phyloP scores from a whole-genome alignment of 2,329 filamentous ascomycete species.

The Fusarium begoniae region DNA sequence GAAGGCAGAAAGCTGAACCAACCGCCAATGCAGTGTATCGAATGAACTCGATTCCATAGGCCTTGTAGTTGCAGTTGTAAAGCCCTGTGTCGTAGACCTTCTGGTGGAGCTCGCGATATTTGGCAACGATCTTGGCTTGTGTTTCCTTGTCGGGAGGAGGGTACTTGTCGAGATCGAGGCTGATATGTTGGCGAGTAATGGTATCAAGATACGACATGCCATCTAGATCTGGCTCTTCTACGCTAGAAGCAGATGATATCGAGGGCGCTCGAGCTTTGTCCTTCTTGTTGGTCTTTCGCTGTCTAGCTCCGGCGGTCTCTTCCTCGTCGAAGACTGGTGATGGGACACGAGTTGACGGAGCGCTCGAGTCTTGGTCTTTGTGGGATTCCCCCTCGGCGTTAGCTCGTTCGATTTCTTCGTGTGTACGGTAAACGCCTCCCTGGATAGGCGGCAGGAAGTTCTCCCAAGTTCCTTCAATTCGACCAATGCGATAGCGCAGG shows the following conservation, averaged over 20 bases:
- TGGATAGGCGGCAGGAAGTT: slow-evolving; percentile 95
- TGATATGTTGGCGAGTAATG: slow-evolving; percentile 77
- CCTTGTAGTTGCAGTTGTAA: slow-evolving; percentile 84
- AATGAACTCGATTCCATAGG: slow-evolving; percentile 77
- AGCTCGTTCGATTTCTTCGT: slow-evolving; percentile 47
- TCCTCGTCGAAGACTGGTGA: slow-evolving; percentile 62
- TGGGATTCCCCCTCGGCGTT: slow-evolving; percentile 19
- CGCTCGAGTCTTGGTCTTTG: slow-evolving; percentile 51
- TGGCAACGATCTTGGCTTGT: slow-evolving; percentile 78
- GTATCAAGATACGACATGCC: slow-evolving; percentile 75
- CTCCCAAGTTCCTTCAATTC: slow-evolving; percentile 80
- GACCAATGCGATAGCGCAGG: slow-evolving; percentile 84
- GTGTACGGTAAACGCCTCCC: slow-evolving; percentile 77
- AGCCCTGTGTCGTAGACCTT: slow-evolving; percentile 78
- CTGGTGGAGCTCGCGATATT: slow-evolving; percentile 82
- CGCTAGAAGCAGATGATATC: slow-evolving; percentile 67
- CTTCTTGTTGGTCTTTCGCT: slow-evolving; percentile 38
- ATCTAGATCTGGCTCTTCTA: slow-evolving; percentile 56
- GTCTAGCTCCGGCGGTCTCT: slow-evolving; percentile 38
- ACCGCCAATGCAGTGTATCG: slow-evolving; percentile 75
- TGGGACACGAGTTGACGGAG: slow-evolving; percentile 61
- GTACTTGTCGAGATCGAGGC: slow-evolving; percentile 81
- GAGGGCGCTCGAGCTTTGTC: slow-evolving; percentile 55
- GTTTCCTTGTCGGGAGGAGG: slow-evolving; percentile 77
- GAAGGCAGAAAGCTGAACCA: slow-evolving; percentile 68